Evolutionary conservation across 768 basidiomycete species (phyloP).

Genomic region (Hypholoma sublateritium): DNA sequence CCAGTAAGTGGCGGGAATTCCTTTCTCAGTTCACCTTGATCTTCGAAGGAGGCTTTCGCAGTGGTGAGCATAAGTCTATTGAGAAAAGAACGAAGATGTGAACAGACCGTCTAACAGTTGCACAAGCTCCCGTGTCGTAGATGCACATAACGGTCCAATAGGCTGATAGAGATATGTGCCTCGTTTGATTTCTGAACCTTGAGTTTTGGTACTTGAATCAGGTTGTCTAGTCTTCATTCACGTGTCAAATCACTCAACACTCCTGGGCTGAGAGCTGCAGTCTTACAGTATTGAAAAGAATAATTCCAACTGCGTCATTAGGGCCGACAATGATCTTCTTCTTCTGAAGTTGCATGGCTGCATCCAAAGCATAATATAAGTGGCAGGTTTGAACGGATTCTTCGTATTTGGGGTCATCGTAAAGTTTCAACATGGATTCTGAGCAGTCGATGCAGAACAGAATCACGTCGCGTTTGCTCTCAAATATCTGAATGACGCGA

Average conservation of each 20-base stretch:
- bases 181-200: slow-evolving; percentile 64
- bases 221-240: slow-evolving; percentile 41
- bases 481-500: slow-evolving; percentile 50
- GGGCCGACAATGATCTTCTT: slow-evolving; percentile 88
- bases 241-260: not conserved
- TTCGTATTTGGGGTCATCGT: slow-evolving; percentile 65
- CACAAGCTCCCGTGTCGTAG: slow-evolving; percentile 77
- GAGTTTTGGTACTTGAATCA: slow-evolving; percentile 31
- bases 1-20: slow-evolving; percentile 64
- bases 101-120: slow-evolving; percentile 72
- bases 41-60: slow-evolving; percentile 61
- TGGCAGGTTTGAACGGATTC: slow-evolving; percentile 66
- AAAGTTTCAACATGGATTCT: slow-evolving; percentile 77
- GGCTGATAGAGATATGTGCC: slow-evolving; percentile 74
- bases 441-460: slow-evolving; percentile 97
- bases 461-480: slow-evolving; percentile 81
- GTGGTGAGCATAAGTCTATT: slow-evolving; percentile 5
- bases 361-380: slow-evolving; percentile 75
- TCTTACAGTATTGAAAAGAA: slow-evolving; percentile 91
- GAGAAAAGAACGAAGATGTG: not conserved
- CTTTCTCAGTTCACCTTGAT: slow-evolving; percentile 53
- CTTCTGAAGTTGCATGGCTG: slow-evolving; percentile 86
- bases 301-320: slow-evolving; percentile 84
- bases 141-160: slow-evolving; percentile 75
- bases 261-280: not conserved